Base-by-base conservation (phyloP, 306 rosid species). In the Trifolium fragiferum region DNA sequence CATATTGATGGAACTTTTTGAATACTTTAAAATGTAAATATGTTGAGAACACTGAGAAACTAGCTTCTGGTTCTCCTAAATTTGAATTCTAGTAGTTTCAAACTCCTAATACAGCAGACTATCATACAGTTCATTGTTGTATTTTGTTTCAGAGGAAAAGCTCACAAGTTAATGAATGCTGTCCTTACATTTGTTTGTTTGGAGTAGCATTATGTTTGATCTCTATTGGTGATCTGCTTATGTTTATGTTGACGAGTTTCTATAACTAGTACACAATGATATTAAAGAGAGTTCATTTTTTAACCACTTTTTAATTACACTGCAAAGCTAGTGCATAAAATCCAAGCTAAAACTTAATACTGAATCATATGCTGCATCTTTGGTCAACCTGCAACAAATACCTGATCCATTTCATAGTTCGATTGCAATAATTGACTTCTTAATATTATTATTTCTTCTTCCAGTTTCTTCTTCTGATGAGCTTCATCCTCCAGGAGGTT, bases 331-430 rank as follows among this genome's bases (percentile, higher is more conserved):
- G 41, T 4, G 27, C 44, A 76, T 15, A 72, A 68, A 65, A 66
- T 68, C 70, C 80, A 44, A 78, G 55, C 23, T 33, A 61, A 69
- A 27, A 70, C 20, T 18, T 51, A 19, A 20, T 58, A 65, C 44
- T 49, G 62, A 78, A 75, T 67, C 53, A 75, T 60, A 79, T 40
- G 64, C 73, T 32, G 41, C 66, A 54, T 43, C 40, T 71, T 27
- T 27, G 33, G n/a, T 79, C 65, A 62, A 68, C 60, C 32, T 18
- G 49, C 77, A 73, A 80, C 47, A 68, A 80, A 38, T 80, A 95
- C 99, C 96, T 92, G 96, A 50, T 90, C 97, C 84, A 93, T 90
- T 89, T 92, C 99, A 82, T 85, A 83, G 72, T 85, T 90, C 73
- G 84, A 70, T 83, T 95, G 98, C 86, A 87, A 75, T 82, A 95